Evolutionary conservation across 768 basidiomycete species (phyloP).

Genomic region (Lentinula sp.): DNA sequence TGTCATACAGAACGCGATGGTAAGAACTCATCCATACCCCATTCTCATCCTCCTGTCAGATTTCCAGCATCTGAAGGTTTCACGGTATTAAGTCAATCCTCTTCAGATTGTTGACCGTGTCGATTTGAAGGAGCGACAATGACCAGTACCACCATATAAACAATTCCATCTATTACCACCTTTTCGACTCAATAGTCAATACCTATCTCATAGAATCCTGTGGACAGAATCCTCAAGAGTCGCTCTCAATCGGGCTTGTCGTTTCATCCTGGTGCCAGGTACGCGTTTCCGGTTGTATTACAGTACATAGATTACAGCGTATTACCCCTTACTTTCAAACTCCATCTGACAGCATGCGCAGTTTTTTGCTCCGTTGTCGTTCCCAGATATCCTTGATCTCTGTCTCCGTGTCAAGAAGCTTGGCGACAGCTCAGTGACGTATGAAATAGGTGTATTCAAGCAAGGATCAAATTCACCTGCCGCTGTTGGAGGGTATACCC

Average conservation of each 20-base stretch:
- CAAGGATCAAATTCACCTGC: slow-evolving; percentile 32
- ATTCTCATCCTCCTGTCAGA: not conserved
- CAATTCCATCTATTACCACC: slow-evolving; percentile 75
- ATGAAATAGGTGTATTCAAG: slow-evolving; percentile 75
- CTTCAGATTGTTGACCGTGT: not conserved
- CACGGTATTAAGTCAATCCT: not conserved
- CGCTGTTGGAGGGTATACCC: slow-evolving; percentile 62
- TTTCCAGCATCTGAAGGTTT: not conserved
- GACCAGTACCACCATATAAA: slow-evolving; percentile 83
- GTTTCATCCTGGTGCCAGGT: slow-evolving; percentile 73
- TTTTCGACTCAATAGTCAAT: slow-evolving; percentile 80
- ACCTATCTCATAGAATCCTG: slow-evolving; percentile 69
- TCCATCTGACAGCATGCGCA: slow-evolving; percentile 15
- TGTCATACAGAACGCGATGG: slow-evolving; percentile 69
- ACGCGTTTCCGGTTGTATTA: slow-evolving; percentile 3
- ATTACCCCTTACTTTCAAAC: not conserved
- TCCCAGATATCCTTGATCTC: slow-evolving; percentile 65
- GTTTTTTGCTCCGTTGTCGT: slow-evolving; percentile 71
- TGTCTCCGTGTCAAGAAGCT: slow-evolving; percentile 64
- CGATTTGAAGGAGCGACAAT: slow-evolving; percentile 71
- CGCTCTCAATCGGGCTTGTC: slow-evolving; percentile 65
- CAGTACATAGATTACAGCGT: no score
- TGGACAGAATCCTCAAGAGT: slow-evolving; percentile 42
- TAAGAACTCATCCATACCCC: slow-evolving; percentile 21
- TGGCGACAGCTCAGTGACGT: slow-evolving; percentile 71